Evolutionary conservation across 768 basidiomycete species (phyloP), one percentile per base, ranked within the genome.

Genomic region (Flagelloscypha sp.): DNA sequence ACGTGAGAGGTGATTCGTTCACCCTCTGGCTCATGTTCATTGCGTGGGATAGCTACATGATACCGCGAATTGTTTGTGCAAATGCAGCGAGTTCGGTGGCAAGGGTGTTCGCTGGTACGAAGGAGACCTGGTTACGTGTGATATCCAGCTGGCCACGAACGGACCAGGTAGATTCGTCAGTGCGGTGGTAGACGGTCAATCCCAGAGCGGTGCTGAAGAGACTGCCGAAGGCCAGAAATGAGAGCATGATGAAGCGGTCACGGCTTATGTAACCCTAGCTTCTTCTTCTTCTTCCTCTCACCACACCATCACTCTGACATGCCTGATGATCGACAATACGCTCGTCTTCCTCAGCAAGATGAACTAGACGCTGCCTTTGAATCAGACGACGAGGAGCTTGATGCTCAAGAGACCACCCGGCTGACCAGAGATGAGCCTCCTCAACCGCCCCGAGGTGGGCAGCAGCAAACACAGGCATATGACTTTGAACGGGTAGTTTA

Each of bases 361-460:
- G 81, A 89, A 63, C 77, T 92, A 73, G 82, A 90, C 51, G 86
- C 86, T 16, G 87, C 89, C 2, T 92, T 92, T 46, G 79, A 84
- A 46, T 72, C 76, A 4, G 85, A 86, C 37, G 79, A 79, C 42
- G 78, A 83, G 30, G 75, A 75, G 39, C 74, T 73, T 46, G 65
- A 70, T 21, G 54, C n/a, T n/a, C n/a, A n/a, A n/a, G n/a, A n/a
- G n/a, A n/a, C n/a, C n/a, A n/a, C n/a, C n/a, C n/a, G n/a, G n/a
- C n/a, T n/a, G n/a, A n/a, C n/a, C n/a, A 17, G 38, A 18, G 18
- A 11, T 28, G 17, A 13, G 7, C 38, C 24, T 46, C 32, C 42
- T 45, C 37, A 19, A 16, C 32, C 37, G 45, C 10, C 24, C 25
- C 17, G 31, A 49, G 9, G 38, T 50, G 0, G 56, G 55, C 2